These are phyloP conservation scores for Plasmopara muralis DNA, from an alignment of 352 stramenopile species.

Conservation along the genomic window DNA sequence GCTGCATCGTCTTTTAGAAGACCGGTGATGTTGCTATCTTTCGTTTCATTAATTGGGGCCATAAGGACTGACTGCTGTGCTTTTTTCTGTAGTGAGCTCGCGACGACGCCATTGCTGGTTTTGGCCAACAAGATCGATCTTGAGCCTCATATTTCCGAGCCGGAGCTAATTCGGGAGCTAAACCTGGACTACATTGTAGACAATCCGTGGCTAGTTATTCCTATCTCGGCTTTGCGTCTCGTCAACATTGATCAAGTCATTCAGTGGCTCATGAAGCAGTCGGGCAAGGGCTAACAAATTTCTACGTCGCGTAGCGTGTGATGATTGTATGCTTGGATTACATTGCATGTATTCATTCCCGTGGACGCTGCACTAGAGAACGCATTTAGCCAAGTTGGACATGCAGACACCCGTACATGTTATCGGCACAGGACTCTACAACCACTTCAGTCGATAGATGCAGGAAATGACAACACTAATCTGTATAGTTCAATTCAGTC, in stretches of 20 bases:
- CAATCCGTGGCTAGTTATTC: slow-evolving; percentile 98
- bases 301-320: slow-evolving; percentile 6
- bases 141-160: slow-evolving; percentile 88
- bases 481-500: too few species aligned
- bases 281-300: slow-evolving; percentile 69
- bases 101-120: slow-evolving; percentile 92
- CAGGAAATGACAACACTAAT: not conserved
- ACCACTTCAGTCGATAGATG: not conserved
- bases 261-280: slow-evolving; percentile 95
- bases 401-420: slow-evolving; percentile 3
- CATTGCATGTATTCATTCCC: slow-evolving; percentile 3
- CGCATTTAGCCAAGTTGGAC: slow-evolving; percentile 10
- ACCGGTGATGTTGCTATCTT: slow-evolving; percentile 61
- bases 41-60: not conserved
- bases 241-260: slow-evolving; percentile 98
- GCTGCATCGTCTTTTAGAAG: slow-evolving; percentile 89
- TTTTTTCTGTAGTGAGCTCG: slow-evolving; percentile 47
- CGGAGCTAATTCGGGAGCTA: slow-evolving; percentile 90
- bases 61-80: slow-evolving; percentile 5
- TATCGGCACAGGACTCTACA: not conserved
- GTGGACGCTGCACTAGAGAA: slow-evolving; percentile 10
- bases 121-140: slow-evolving; percentile 99
- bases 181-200: slow-evolving; percentile 99
- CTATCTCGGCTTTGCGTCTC: slow-evolving; percentile 93
- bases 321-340: slow-evolving; percentile 2